Base-by-base conservation (phyloP, 2,329 filamentous ascomycete genomes). In the Paramyrothecium roridum region DNA sequence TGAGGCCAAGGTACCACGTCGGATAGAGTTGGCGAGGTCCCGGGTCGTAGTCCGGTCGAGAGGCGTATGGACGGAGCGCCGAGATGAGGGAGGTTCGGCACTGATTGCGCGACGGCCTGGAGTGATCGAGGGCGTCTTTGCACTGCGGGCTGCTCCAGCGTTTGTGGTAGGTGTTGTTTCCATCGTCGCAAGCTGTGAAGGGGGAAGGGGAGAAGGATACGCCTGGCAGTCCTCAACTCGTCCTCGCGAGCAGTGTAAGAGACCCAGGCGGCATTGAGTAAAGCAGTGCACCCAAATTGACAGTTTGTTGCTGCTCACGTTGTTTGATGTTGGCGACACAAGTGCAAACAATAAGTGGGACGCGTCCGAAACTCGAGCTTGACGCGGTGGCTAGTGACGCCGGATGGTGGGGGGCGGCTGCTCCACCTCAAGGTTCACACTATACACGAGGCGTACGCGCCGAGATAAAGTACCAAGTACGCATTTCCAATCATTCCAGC, bases 1-100 rank as follows among this genome's bases (percentile, higher is more conserved):
- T 2, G 80, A 82, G 34, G 74, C 76, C 11, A 77, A 77, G 45
- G 76, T 74, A 12, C 76, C 76, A 33, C 71, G 71, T 16, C 72
- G 65, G 33, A 72, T 62, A 3, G 73, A 75, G 52, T 72, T 73
- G 49, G 73, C 68, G 33, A 73, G 64, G 19, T 74, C 70, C 23
- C 72, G 70, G 3, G 70, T 58, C 30, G 62, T 63, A 23, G 60
- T 68, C 37, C 72, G 70, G 52, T 74, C 67, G 57, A 76, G 75
- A 3, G 77, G 77, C 3, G 78, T 78, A 54, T 73, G 72, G n/a
- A 77, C 56, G 8, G 74, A 71, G 13, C 65, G 68, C 48, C 67
- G 72, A 21, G 70, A 72, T 13, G 78, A 75, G 6, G 71, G 63
- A 1, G 76, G 74, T 3, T 80, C 70, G 13, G 61, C 58, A 22